Base-by-base conservation (phyloP, 495 filamentous ascomycete genomes). In the Thermochaetoides thermophila region DNA sequence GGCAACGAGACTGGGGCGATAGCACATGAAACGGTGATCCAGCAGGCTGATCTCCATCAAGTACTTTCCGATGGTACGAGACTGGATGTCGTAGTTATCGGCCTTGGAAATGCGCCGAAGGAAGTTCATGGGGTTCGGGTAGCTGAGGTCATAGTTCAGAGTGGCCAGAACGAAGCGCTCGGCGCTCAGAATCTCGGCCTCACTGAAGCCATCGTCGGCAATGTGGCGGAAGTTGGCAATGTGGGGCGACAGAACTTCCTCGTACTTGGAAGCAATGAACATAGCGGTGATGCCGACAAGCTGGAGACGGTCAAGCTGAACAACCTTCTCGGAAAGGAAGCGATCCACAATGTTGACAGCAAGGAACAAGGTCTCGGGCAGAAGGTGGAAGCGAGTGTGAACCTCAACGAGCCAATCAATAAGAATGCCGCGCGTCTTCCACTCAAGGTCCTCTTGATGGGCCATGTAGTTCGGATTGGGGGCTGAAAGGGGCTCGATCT, bases 81-180 rank as follows among this genome's bases (percentile, higher is more conserved):
- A 93, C 56, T 95, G 82, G 42, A 95, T 92, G 50, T 96, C 85
- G 58, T 96, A 96, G 57, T 85, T 83, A 57, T 96, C 91, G 37
- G 89, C 89, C 63, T 97, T 97, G 26, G 87, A 95, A 57, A 97
- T 96, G 37, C 91, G 78, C 21, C 89, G 79, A 32, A 97, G 72
- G 63, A 97, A 97, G 69, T 97, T 95, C 89, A 97, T 96, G 7
- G 89, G 89, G 56, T 97, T 97, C 19, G 89, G 89, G 48, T 91
- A 96, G 64, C 87, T 95, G 39, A 97, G 77, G 55, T 96, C 89
- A 57, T 95, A 97, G 57, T 94, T 78, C 38, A 97, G 75, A 5
- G 84, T 78, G 25, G 76, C 66, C 26, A 97, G 73, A 35, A 96
- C 74, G 56, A 86, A 92, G 29, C 89, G 82, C 55, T 97, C 89